Evolutionary conservation across 2,329 filamentous ascomycete species (phyloP), one percentile per base, ranked within the genome.

Genomic region (Didymella arachidicola): DNA sequence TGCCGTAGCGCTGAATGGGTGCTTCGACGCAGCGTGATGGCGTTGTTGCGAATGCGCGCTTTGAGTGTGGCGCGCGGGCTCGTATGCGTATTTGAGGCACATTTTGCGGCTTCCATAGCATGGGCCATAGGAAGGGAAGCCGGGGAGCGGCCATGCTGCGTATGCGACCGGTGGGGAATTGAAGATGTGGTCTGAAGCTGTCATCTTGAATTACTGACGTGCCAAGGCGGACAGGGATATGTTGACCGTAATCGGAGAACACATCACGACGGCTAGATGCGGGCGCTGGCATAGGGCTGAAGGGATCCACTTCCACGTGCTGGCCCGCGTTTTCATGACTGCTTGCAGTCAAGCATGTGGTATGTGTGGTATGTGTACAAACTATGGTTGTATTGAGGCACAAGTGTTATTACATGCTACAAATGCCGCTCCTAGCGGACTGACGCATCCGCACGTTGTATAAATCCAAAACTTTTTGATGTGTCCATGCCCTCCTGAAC

Each of bases 91-190:
- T 51, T 64, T 71, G 65, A 8, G 64, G 44, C 7, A 68, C 25
- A 27, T 62, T 66, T 7, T 70, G 62, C 1, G 78, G 69, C 45
- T 73, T 75, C 50, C 76, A 80, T 44, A 82, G 71, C 67, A 79
- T 76, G 1, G 80, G 80, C 77, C 80, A 82, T 41, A 82, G 72
- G 64, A 82, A 81, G 26, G 79, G 78, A 44, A 83, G 67, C 42
- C 78, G 77, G 14, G 80, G 80, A 43, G 76, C 68, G 18, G 79
- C 75, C 80, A 81, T 82, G 16, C 50, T 64, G 57, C 50, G 11
- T 11, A 22, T 30, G 39, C 10, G 11, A 18, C 12, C 16, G 47
- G 45, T 54, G 56, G 42, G 30, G 14, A 10, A 27, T 42, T 3
- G 27, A 34, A 30, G 51, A 42, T 16, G 26, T 30, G 39, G 46